Evolutionary conservation across 2,329 filamentous ascomycete genomes (phyloP), one percentile per base, ranked within the genome.

Genomic region (Aureobasidium sp.): DNA sequence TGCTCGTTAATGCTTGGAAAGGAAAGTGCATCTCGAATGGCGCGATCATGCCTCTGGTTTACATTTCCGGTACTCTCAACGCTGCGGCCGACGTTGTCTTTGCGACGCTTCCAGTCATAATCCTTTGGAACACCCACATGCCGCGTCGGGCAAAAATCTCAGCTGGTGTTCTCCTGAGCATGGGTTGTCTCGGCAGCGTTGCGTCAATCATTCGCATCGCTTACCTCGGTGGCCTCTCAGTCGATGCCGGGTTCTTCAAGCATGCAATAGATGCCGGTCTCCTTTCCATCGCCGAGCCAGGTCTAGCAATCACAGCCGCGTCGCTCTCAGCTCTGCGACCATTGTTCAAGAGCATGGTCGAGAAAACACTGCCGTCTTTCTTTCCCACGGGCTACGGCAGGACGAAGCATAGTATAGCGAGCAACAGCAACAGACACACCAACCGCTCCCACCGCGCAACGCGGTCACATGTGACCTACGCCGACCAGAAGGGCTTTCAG

Each of bases 291-390:
- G 56, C 65, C 17, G 69, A 70, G 44, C 64, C 63, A 12, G 66
- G 65, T 20, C 57, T 70, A 12, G 68, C 65, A 9, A 64, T 70
- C 7, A 64, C 65, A 20, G 69, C 68, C 15, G 60, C 65, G 1
- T 68, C 66, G 7, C 52, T 69, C 12, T 57, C 63, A 2, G 62
- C 68, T 1, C 62, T 69, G 12, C 63, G 68, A 15, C 66, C 68
- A 2, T 55, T 70, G 11, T 68, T 70, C 62, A 56, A 56, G 29
- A 52, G 27, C 15, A 52, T 61, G 57, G 25, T 36, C 1, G 57
- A 61, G 29, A 51, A 37, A 9, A 52, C 57, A 17, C 27, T 61
- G 12, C 57, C 57, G 9, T 37, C 25, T 34, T 52, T 47, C 15
- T 58, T 39, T 29, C 25, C 20, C 8, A 48, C 56, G 8, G 56